Evolutionary conservation across 2,329 filamentous ascomycete genomes (phyloP), one percentile per base, ranked within the genome.

Genomic region (Diaporthe helianthi): DNA sequence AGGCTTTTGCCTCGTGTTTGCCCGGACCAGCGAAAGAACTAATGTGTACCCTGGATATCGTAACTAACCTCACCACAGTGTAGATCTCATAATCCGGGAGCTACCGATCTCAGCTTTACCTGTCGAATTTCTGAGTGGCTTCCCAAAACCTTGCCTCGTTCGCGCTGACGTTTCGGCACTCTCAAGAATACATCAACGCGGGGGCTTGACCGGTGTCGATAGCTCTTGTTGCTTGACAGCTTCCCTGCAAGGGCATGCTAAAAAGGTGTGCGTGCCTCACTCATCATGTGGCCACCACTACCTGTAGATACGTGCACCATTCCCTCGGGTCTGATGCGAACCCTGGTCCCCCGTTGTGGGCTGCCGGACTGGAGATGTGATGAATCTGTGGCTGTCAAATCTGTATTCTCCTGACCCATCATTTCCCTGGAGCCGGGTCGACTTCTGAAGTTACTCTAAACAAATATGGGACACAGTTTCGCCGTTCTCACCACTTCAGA

Each of bases 191-290:
- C 55, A 31, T 61, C 33, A 44, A 64, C 67, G 63, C 24, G 47
- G 47, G n/a, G 52, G 46, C 67, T 41, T 71, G 55, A 71, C 67
- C 69, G 69, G 69, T 69, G 51, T 71, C 49, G 49, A 71, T 58
- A 67, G 54, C 55, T 71, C 67, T 52, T 60, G 52, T 65, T 60
- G 63, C 65, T 38, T 49, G 36, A 29, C 51, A 63, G 24, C 69
- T 53, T 63, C 49, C 54, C 67, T 71, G 69, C 67, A 71, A 71
- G 69, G 69, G 36, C 65, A 69, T 47, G 58, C 26, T 22, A 53
- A 26, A 38, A 29, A 44, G 64, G 51, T 54, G 44, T 68, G 52
- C 66, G 67, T 70, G 36, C 54, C 54, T 52, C 38, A 63, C 47
- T 58, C 63, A 69, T 71, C 69, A 69, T 69, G 63, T 71, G 67